Percentiles rank a stretch among this genome's conserved stretches.
These are phyloP conservation scores for Yarrowia sp. DNA, from an alignment of 805 yeast species.

Conservation along the genomic window DNA sequence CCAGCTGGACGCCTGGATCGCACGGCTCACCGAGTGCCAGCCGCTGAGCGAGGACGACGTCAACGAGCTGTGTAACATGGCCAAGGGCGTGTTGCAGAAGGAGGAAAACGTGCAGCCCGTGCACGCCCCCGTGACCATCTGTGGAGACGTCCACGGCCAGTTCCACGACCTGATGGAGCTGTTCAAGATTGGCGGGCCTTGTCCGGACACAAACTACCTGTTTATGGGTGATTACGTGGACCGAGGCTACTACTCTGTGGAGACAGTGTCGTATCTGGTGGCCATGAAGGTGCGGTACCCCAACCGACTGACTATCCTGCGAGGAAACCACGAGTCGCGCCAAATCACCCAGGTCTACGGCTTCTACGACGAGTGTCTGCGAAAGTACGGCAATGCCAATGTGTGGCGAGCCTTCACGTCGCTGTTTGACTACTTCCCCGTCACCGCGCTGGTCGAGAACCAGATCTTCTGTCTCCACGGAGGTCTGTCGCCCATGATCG, in stretches of 20 bases:
- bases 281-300: constrained; percentile 95
- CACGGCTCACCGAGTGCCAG: constrained; percentile 74
- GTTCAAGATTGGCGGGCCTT: constrained; percentile 92
- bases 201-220: constrained; percentile 87
- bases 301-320: constrained; percentile 82
- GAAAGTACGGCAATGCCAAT: constrained; percentile 89
- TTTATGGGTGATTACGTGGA: constrained; percentile 92
- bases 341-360: constrained; percentile 97
- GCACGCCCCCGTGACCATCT: constrained; percentile 90
- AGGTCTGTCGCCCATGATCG: constrained; percentile 96
- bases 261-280: constrained; percentile 85
- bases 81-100: constrained; percentile 81
- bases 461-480: constrained; percentile 93
- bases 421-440: constrained; percentile 91
- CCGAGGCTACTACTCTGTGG: constrained; percentile 85
- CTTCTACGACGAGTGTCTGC: constrained; percentile 91
- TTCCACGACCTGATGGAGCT: constrained; percentile 94
- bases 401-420: constrained; percentile 95
- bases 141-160: constrained; percentile 98
- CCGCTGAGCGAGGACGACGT: constrained; percentile 83
- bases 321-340: constrained; percentile 95
- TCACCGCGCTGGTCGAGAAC: constrained; percentile 91
- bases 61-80: constrained; percentile 80
- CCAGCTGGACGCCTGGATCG: constrained; percentile 89
- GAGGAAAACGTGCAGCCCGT: constrained; percentile 96